Conservation (phyloP, 441 rosid genomes). For the Erodium texanum region DNA sequence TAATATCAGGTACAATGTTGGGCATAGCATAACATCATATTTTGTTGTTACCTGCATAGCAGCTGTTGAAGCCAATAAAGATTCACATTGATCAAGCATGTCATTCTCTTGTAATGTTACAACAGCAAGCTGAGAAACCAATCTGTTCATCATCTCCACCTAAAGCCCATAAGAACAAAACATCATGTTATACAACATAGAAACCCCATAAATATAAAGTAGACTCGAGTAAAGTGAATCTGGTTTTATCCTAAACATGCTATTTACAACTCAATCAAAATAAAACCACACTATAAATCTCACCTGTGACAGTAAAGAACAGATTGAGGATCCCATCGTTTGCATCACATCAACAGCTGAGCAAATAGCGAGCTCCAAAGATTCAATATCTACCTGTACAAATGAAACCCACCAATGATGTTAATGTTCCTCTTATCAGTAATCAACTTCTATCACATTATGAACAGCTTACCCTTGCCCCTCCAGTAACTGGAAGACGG, state of each 20-base stretch:
- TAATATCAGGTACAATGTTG: not conserved
- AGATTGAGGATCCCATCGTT: slow-evolving; percentile 68
- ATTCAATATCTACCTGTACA: slow-evolving; percentile 64
- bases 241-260: too few species aligned
- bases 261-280: not conserved
- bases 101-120: slow-evolving; percentile 47
- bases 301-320: slow-evolving; percentile 62
- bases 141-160: slow-evolving; percentile 58
- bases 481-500: slow-evolving; percentile 79
- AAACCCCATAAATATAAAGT: not conserved
- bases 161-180: slow-evolving; percentile 23
- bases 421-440: slow-evolving; percentile 19
- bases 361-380: slow-evolving; percentile 66
- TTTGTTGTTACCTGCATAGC: slow-evolving; percentile 54
- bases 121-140: slow-evolving; percentile 60
- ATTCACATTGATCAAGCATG: slow-evolving; percentile 61
- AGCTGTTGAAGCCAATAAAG: slow-evolving; percentile 48
- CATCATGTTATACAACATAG: too few species aligned
- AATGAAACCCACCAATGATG: slow-evolving; percentile 18
- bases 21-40: not conserved
- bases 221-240: not conserved
- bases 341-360: slow-evolving; percentile 92
- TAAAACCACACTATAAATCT: slow-evolving; percentile 19
- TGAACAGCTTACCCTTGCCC: slow-evolving; percentile 56
- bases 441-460: slow-evolving; percentile 10